phyloP scores from a whole-genome alignment of 805 yeast genomes.

The Torulaspora indica region DNA sequence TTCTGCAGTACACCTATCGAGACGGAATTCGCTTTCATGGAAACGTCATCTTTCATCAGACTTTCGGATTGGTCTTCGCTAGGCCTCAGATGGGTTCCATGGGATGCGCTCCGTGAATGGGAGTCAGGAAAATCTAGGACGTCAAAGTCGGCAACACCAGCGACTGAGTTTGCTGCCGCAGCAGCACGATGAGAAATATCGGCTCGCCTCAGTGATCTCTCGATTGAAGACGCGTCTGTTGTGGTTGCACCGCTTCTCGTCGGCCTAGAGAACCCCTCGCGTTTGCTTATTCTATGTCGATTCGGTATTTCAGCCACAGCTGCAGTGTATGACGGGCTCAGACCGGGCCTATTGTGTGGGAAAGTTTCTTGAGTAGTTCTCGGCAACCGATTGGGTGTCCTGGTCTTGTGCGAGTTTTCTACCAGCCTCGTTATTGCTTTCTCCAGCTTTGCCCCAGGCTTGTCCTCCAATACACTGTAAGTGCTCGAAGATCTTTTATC shows the following conservation, averaged over 20 bases:
- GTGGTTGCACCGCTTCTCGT: conserved; percentile 6
- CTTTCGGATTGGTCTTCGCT: not conserved
- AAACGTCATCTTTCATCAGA: not conserved
- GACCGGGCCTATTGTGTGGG: conserved; percentile 16
- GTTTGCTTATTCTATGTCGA: not conserved
- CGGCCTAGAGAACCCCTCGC: conserved; percentile 15
- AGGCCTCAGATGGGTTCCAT: not conserved
- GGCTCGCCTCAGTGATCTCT: conserved; percentile 35
- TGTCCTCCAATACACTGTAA: conserved; percentile 35
- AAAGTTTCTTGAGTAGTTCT: conserved; percentile 28
- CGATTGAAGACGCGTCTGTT: conserved; percentile 12
- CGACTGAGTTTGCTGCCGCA: conserved; percentile 41
- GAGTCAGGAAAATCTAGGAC: conserved; percentile 10
- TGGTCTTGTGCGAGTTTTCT: conserved; percentile 7
- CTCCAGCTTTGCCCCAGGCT: conserved; percentile 36
- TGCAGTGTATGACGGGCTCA: conserved; percentile 2
- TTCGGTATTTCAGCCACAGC: not conserved
- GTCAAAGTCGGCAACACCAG: conserved; percentile 40
- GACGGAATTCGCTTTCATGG: not conserved
- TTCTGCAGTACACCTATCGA: not conserved
- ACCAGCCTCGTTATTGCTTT: conserved; percentile 30
- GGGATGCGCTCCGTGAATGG: not conserved
- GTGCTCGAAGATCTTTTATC: conserved; percentile 21
- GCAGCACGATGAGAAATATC: conserved; percentile 43
- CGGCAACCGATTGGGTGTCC: conserved; percentile 15